These are phyloP conservation scores for Metroxylon sagu DNA, from an alignment of 176 grass and related monocot species.

Conservation along the genomic window DNA sequence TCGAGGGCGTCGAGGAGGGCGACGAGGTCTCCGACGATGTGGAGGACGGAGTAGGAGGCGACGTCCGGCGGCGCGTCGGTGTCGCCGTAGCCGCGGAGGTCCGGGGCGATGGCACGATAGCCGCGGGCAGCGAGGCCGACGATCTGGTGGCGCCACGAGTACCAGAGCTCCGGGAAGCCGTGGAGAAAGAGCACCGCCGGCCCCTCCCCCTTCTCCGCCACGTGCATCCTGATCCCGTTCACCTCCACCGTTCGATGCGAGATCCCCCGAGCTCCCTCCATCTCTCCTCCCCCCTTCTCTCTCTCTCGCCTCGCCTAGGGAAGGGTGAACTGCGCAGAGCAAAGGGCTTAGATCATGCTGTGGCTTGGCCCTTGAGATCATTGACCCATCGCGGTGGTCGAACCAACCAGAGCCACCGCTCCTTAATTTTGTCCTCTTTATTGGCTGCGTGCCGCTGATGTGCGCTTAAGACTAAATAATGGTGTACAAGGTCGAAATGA, in stretches of 20 bases:
- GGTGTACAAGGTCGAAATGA: too few species aligned
- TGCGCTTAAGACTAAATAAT: too few species aligned
- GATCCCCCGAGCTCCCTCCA: not conserved
- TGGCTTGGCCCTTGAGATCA: too few species aligned
- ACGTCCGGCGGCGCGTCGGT: not conserved
- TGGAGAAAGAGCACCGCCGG: not conserved
- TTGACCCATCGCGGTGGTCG: too few species aligned
- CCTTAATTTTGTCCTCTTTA: too few species aligned
- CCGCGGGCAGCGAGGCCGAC: conserved; percentile 6
- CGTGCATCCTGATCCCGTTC: conserved; percentile 7
- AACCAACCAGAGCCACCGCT: too few species aligned
- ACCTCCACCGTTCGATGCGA: not conserved
- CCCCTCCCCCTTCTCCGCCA: conserved; percentile 6
- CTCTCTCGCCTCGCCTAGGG: too few species aligned
- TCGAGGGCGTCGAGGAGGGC: conserved; percentile 13
- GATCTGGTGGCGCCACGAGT: conserved; percentile 18
- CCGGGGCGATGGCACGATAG: conserved; percentile 1
- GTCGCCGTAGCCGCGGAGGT: conserved; percentile 14
- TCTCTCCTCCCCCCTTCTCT: not conserved
- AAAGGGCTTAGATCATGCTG: too few species aligned
- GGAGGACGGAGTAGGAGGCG: conserved; percentile 2
- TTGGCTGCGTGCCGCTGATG: too few species aligned
- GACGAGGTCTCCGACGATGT: conserved; percentile 7
- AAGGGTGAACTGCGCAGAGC: too few species aligned
- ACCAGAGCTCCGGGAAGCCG: conserved; percentile 16